These are phyloP conservation scores for Solanum verrucosum DNA, from an alignment of 257 asterid species.

Conservation along the genomic window DNA sequence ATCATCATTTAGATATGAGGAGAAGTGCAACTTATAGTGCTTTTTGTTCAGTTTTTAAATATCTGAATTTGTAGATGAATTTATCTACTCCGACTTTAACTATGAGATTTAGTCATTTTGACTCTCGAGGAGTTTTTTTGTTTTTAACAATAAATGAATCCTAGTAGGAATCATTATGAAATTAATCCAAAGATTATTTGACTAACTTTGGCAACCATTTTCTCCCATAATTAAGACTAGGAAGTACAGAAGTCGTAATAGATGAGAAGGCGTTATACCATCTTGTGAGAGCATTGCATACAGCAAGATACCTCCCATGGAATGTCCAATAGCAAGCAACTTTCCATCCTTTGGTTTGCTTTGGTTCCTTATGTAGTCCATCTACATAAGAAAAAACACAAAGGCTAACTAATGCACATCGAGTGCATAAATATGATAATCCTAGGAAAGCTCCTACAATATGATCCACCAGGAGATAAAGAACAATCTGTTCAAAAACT, in stretches of 20 bases:
- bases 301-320: constrained; percentile 95
- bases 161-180: neutral
- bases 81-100: neutral
- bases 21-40: neutral
- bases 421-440: neutral
- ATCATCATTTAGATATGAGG: neutral
- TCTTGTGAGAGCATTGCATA: constrained; percentile 82
- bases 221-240: neutral
- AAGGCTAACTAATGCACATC: neutral
- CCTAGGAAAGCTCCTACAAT: neutral
- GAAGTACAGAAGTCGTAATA: neutral
- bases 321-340: constrained; percentile 86
- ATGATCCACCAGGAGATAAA: neutral
- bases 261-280: constrained; percentile 27
- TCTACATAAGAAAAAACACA: constrained; percentile 26
- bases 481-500: constrained; percentile 11
- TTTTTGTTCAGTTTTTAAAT: neutral
- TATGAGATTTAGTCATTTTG: neutral
- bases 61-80: neutral
- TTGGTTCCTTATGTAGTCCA: constrained; percentile 70
- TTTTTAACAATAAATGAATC: neutral
- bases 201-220: neutral
- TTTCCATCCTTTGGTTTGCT: constrained; percentile 74
- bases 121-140: neutral
- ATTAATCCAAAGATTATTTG: neutral